Base-by-base conservation (phyloP, 2,329 filamentous ascomycete genomes). In the Cercospora zeae-maydis region DNA sequence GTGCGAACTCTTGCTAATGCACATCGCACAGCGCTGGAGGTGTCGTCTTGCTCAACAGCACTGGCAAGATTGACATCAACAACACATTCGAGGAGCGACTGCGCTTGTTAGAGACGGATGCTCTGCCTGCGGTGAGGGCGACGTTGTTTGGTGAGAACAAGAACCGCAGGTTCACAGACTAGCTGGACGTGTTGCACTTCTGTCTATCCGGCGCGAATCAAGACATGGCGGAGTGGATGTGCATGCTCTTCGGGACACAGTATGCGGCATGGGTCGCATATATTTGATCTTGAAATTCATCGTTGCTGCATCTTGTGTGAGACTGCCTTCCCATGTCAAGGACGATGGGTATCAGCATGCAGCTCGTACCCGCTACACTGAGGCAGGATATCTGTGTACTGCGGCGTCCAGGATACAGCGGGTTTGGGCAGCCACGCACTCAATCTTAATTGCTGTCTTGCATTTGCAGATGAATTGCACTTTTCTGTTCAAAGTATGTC, bases 21-120 rank as follows among this genome's bases (percentile, higher is more conserved):
- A 37, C 21, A 58, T 72, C 76, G 66, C 57, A 65, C 70, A 98
- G 95, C 73, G 84, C 92, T 64, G 95, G 95, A 64, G 95, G 95
- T 72, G 83, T 96, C 62, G 77, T 85, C 63, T 87, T 99, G 68
- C 79, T 96, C 60, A 92, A 93, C 68, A 88, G 90, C 70, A 84
- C 83, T 68, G 95, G 95, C 76, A 97, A 93, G 84, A 98, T 99
- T 76, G 92, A 96, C 73, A 93, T 99, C 78, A 93, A 97, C 85
- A 98, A 99, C 83, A 98, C 95, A 60, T 90, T 98, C 71, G 95
- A 98, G 76, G 90, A 96, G 76, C 88, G 95, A 69, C 83, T 99
- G 78, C 86, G 85, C 73, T 83, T 98, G 65, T 86, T 98, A 68
- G 89, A 96, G 79, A 88, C 88, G 62, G 90, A 90, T 70, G 90